Evolutionary conservation across 129 eudicot genomes (phyloP), one percentile per base, ranked within the genome.

Genomic region (Flaveria brownii): DNA sequence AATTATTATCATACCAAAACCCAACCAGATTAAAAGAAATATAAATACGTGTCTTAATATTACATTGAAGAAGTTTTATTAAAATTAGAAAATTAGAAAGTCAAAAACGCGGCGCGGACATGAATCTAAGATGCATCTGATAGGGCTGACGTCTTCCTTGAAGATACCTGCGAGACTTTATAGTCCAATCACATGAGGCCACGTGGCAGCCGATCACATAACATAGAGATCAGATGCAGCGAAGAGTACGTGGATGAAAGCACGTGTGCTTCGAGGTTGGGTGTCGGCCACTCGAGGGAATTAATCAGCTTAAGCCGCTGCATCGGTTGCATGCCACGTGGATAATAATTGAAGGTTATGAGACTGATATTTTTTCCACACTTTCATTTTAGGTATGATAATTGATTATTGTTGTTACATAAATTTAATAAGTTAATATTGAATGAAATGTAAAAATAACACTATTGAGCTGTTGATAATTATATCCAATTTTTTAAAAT

Each of bases 211-310:
- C 7, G 67, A 62, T 61, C 41, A 42, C 46, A 16, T 1, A 17
- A 47, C 55, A 36, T 5, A 28, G 8, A 28, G 49, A 60, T 42
- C 59, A 70, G 84, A 84, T 57, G 91, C 86, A 81, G 88, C 91
- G 81, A 87, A 78, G 82, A 82, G 47, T n/a, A n/a, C n/a, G n/a
- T 74, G 63, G 86, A 51, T 33, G 74, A 30, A 41, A 25, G 73
- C 83, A 79, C 78, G 83, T 79, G 83, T 49, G 73, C 41, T 36
- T 36, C 41, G 41, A 36, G 41, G 41, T 41, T 52, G 68, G 45
- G 72, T 71, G 75, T 68, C 59, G 49, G 39, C 63, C 55, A 63
- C 72, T 9, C 18, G n/a, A 13, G 47, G 14, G 13, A 18, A 20
- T 36, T 36, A 36, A 36, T 49, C 28, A 50, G 77, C 77, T 71